phyloP scores from a whole-genome alignment of 768 basidiomycete species.

The Serendipita sp. region DNA sequence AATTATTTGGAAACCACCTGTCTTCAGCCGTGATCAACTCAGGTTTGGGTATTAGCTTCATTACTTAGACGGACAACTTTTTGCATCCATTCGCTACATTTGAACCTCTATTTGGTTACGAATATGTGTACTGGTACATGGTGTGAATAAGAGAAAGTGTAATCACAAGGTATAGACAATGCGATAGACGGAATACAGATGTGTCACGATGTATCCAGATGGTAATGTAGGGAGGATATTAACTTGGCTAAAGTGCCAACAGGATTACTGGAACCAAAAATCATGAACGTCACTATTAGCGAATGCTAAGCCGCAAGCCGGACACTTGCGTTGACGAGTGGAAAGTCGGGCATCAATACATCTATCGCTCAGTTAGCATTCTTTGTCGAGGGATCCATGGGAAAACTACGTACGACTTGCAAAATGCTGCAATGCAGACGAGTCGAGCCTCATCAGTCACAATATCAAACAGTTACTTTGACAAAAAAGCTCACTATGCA shows the following conservation, averaged over 20 bases:
- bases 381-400: neutral
- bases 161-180: neutral
- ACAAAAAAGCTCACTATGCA: constrained; percentile 54
- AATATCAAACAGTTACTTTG: too few relatives aligned
- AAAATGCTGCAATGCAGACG: constrained; percentile 44
- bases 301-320: constrained; percentile 70
- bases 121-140: neutral
- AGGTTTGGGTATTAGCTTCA: constrained; percentile 40
- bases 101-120: neutral
- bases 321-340: constrained; percentile 87
- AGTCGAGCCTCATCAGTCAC: neutral
- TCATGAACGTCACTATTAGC: constrained; percentile 67
- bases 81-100: neutral
- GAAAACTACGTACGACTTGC: constrained; percentile 27
- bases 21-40: constrained; percentile 78
- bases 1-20: constrained; percentile 89
- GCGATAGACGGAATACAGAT: neutral
- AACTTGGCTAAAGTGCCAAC: neutral
- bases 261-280: constrained; percentile 35
- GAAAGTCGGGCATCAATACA: constrained; percentile 78
- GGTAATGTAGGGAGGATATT: too few relatives aligned
- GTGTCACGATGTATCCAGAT: neutral
- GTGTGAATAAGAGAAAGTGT: neutral
- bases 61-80: neutral
- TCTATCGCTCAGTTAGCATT: constrained; percentile 14